Percentiles rank a stretch among this genome's conserved stretches.
phyloP scores from a whole-genome alignment of 2,329 filamentous ascomycete genomes.

The Colletotrichum sp. region DNA sequence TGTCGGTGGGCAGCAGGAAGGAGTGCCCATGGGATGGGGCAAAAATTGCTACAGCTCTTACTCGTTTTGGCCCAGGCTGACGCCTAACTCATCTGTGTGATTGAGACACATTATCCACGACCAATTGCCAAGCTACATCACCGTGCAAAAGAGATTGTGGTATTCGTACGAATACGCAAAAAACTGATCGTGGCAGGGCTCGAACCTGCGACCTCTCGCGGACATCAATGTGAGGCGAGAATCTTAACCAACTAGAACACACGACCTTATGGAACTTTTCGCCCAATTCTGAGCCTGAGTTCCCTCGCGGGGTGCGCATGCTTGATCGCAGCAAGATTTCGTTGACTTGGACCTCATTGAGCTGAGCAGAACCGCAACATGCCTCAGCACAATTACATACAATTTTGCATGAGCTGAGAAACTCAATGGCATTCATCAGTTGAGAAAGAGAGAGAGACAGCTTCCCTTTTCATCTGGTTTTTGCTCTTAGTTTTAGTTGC shows the following conservation, averaged over 20 bases:
- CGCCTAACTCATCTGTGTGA: background rate
- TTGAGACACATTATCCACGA: background rate
- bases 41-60: background rate
- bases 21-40: background rate
- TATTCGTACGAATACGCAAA: background rate
- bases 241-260: constrained; percentile 24
- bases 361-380: background rate
- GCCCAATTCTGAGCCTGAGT: fast-evolving
- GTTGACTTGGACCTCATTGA: background rate
- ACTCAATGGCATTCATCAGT: background rate
- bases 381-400: background rate
- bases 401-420: background rate
- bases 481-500: background rate
- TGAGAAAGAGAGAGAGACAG: background rate
- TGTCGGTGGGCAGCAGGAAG: background rate
- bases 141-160: background rate
- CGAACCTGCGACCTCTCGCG: constrained; percentile 23
- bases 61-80: background rate
- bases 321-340: background rate
- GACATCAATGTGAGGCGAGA: constrained; percentile 10
- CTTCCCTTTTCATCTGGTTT: background rate
- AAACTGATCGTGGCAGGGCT: constrained; percentile 20
- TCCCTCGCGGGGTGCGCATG: no score
- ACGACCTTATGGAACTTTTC: background rate
- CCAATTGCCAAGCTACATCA: background rate